Evolutionary conservation across 2,329 filamentous ascomycete genomes (phyloP), one percentile per base, ranked within the genome.

Genomic region (Teratosphaeria pseudoeucalypti): DNA sequence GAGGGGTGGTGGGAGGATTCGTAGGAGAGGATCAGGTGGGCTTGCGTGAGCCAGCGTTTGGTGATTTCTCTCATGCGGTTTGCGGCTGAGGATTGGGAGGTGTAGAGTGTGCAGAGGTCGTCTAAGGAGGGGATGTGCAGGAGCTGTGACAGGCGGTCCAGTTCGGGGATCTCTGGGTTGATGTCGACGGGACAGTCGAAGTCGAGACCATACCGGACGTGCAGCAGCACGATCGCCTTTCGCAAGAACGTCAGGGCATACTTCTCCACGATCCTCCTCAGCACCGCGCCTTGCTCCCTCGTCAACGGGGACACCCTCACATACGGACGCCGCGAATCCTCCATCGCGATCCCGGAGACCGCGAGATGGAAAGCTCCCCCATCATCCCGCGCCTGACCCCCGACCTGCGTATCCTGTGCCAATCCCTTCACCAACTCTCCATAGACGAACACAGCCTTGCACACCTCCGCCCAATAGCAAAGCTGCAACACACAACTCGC

Each of bases 161-260:
- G 81, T 74, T 99, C 94, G 2, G 70, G 63, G 3, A 62, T 39
- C 16, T 68, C 63, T 1, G 65, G 56, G 49, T 73, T 64, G 52
- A 70, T 60, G 52, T 68, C 63, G 56, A 57, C 86, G 81, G 34
- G 86, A 77, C 60, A 88, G 82, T 68, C 88, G 68, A 97, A 92
- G 65, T 96, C 89, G 56, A 97, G 85, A 19, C 92, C 92, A 70
- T 89, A 91, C 66, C 90, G 88, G 61, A 95, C 87, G 71, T 97
- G 87, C 63, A 97, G 83, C 43, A 97, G 83, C 55, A 99, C 83
- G 53, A 85, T 82, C 7, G 82, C 81, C 76, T 99, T 99, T 61
- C 94, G 87, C 47, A 99, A 78, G 76, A 96, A 99, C 0, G 85
- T 81, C n/a, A 96, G 79, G 3, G 91, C 90, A 69, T 97, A 99